Conservation (phyloP, 495 filamentous ascomycete species). For the Penicillium crystallinum region DNA sequence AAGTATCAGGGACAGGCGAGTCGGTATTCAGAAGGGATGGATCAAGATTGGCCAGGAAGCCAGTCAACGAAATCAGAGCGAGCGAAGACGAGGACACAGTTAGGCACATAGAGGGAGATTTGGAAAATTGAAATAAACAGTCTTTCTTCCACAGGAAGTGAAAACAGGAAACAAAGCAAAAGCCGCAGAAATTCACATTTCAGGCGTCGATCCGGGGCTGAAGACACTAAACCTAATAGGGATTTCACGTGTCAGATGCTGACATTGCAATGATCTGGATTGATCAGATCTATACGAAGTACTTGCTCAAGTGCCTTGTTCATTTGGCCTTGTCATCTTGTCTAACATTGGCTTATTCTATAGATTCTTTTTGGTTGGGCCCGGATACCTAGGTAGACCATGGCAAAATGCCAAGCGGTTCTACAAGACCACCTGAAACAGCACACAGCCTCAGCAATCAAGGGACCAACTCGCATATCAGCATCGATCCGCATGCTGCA, state of each 20-base stretch:
- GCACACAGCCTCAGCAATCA: background rate
- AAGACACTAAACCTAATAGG: slow-evolving; percentile 16
- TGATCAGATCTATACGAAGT: background rate
- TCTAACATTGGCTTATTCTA: background rate
- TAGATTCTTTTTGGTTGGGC: no score
- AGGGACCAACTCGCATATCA: background rate
- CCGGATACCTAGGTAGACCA: background rate
- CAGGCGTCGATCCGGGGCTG: slow-evolving; percentile 26
- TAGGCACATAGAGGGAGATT: slow-evolving; percentile 36
- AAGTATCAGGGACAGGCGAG: slow-evolving; percentile 5
- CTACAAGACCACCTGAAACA: background rate
- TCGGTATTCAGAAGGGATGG: slow-evolving; percentile 10
- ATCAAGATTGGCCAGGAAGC: slow-evolving; percentile 22
- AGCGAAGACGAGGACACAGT: slow-evolving; percentile 33
- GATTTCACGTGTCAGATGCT: slow-evolving; percentile 19
- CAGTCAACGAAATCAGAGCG: slow-evolving; percentile 30
- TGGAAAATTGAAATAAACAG: background rate
- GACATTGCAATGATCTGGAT: slow-evolving; percentile 10
- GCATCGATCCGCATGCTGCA: background rate
- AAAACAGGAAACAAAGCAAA: slow-evolving; percentile 3
- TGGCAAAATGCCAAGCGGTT: background rate
- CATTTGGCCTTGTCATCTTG: no score
- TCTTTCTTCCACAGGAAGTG: slow-evolving; percentile 10
- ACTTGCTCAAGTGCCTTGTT: no score
- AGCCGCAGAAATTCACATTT: slow-evolving; percentile 19